Evolutionary conservation across 1,284 basidiomycete species (phyloP).

Genomic region (Rhizoctonia solani): DNA sequence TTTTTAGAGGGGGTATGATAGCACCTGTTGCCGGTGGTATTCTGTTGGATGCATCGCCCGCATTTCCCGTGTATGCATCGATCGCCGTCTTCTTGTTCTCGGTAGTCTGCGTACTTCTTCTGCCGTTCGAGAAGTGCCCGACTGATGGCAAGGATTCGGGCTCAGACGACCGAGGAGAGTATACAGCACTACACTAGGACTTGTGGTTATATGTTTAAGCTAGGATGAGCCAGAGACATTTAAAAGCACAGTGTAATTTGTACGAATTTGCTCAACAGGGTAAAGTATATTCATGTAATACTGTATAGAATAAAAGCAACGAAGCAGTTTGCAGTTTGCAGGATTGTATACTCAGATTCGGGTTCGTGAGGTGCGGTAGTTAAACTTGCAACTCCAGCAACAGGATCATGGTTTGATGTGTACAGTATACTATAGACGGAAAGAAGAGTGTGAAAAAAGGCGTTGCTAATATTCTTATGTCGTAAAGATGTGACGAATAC

Average conservation of each 20-base stretch:
- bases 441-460: too few species aligned
- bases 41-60: constrained; percentile 60
- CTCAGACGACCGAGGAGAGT: constrained; percentile 9
- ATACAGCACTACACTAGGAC: constrained; percentile 12
- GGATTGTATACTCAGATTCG: too few species aligned
- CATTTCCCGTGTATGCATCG: constrained; percentile 78
- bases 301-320: neutral
- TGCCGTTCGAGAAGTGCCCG: constrained; percentile 49
- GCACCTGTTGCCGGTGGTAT: constrained; percentile 87
- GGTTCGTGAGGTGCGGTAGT: too few species aligned
- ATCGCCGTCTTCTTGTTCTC: constrained; percentile 71
- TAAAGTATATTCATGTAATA: neutral
- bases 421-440: too few species aligned
- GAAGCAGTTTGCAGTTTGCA: too few species aligned
- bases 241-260: too few species aligned
- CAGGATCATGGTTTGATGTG: too few species aligned
- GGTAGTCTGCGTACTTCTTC: constrained; percentile 65
- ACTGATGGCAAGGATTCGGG: neutral
- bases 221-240: too few species aligned
- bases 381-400: too few species aligned
- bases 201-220: neutral
- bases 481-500: too few species aligned
- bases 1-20: constrained; percentile 81
- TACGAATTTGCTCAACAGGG: neutral
- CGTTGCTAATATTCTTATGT: too few species aligned